phyloP scores from a whole-genome alignment of 176 grass and related monocot species.

The Triticum aestivum region DNA sequence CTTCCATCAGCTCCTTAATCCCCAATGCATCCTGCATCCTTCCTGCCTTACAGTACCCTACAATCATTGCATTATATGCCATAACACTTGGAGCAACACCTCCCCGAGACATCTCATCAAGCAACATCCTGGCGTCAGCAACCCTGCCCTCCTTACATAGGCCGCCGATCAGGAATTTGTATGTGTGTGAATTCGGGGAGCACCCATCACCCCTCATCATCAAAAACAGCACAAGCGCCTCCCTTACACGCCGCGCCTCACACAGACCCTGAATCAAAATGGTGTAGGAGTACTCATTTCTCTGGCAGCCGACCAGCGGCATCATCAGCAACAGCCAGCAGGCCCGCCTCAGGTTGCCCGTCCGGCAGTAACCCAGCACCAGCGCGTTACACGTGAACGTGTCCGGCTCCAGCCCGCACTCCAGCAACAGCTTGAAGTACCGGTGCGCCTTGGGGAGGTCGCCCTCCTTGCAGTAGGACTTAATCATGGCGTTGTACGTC shows the following conservation, averaged over 20 bases:
- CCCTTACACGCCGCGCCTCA: conserved; percentile 19
- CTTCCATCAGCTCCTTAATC: conserved; percentile 58
- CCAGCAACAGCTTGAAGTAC: conserved; percentile 54
- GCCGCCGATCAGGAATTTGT: conserved; percentile 57
- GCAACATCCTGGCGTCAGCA: conserved; percentile 40
- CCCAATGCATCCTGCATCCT: conserved; percentile 39
- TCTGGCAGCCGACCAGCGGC: conserved; percentile 57
- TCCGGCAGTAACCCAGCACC: conserved; percentile 52
- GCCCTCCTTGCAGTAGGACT: conserved; percentile 68
- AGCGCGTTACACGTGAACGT: conserved; percentile 64
- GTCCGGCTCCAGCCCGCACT: conserved; percentile 44
- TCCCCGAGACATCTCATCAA: conserved; percentile 68
- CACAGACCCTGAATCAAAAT: conserved; percentile 74
- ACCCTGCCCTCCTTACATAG: conserved; percentile 63
- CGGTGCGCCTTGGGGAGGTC: conserved; percentile 39
- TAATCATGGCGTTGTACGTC: conserved; percentile 80
- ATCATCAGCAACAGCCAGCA: conserved; percentile 84
- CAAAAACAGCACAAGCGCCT: conserved; percentile 52
- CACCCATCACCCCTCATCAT: conserved; percentile 62
- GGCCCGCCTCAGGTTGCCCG: conserved; percentile 49
- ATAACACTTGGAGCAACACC: conserved; percentile 46
- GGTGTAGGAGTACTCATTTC: conserved; percentile 80
- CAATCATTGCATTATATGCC: conserved; percentile 62
- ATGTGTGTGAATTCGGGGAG: conserved; percentile 58
- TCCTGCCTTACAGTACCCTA: conserved; percentile 51